Percentiles rank a stretch among this genome's conserved stretches.
Conservation (phyloP, 2,329 filamentous ascomycete species). For the Kalaharituber pfeilii region DNA sequence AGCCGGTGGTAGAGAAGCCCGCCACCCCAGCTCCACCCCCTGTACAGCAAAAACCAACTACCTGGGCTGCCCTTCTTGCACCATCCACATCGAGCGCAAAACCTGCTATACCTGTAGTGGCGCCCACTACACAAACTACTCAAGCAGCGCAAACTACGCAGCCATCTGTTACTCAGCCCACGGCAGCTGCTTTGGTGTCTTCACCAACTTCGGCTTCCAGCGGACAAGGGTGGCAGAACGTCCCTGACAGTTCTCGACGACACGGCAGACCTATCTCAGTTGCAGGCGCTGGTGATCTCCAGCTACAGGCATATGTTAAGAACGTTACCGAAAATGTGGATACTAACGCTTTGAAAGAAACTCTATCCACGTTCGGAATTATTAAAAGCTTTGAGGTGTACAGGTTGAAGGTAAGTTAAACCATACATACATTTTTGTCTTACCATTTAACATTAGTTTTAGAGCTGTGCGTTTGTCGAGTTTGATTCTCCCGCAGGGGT, state of each 20-base stretch:
- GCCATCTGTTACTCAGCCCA: slow-evolving; percentile 12
- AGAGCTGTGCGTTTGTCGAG: slow-evolving; percentile 97
- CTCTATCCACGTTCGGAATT: slow-evolving; percentile 54
- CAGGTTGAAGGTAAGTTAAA: slow-evolving; percentile 54
- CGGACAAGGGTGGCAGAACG: slow-evolving; percentile 68
- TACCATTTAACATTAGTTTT: too few species aligned
- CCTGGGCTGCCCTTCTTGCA: slow-evolving; percentile 27
- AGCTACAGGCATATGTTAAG: slow-evolving; percentile 75
- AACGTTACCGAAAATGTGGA: slow-evolving; percentile 83
- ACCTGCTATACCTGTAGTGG: slow-evolving; percentile 37
- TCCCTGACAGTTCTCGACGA: slow-evolving; percentile 38
- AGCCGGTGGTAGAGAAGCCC: slow-evolving; percentile 26
- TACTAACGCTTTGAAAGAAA: slow-evolving; percentile 50
- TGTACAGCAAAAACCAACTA: slow-evolving; percentile 22
- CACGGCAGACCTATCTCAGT: slow-evolving; percentile 23
- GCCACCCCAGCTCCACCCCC: slow-evolving; percentile 24
- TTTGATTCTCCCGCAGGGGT: slow-evolving; percentile 69
- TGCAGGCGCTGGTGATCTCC: slow-evolving; percentile 18
- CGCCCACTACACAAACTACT: slow-evolving; percentile 34
- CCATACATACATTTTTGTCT: too few species aligned
- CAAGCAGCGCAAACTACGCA: slow-evolving; percentile 24
- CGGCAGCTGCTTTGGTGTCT: slow-evolving; percentile 19
- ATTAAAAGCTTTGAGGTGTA: slow-evolving; percentile 61
- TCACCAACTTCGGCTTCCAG: slow-evolving; percentile 31
- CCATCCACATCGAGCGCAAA: slow-evolving; percentile 26